phyloP scores from a whole-genome alignment of 2,329 filamentous ascomycete genomes.

The Aciculosporium take region DNA sequence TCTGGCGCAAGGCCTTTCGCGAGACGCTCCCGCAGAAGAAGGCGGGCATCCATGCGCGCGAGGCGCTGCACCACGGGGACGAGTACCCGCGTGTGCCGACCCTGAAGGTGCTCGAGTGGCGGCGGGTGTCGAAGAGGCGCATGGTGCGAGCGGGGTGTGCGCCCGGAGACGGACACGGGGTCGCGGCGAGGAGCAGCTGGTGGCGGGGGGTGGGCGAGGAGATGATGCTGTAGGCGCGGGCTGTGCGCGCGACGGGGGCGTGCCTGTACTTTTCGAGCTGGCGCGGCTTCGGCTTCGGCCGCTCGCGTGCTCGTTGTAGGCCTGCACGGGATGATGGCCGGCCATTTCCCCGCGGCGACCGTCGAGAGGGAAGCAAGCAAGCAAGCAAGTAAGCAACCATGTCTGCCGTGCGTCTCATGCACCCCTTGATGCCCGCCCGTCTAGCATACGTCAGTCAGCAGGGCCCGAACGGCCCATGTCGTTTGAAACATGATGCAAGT shows the following conservation, averaged over 20 bases:
- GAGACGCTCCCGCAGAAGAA: constrained; percentile 15
- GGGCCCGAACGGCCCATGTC: too few species aligned
- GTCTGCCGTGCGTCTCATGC: too few species aligned
- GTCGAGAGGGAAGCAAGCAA: too few species aligned
- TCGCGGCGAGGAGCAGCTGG: constrained; percentile 12
- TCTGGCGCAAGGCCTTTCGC: constrained; percentile 11
- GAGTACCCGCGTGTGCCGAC: constrained; percentile 12
- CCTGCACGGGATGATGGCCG: too few species aligned
- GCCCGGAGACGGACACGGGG: constrained; percentile 9
- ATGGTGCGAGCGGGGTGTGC: constrained; percentile 8
- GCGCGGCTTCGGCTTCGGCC: too few species aligned
- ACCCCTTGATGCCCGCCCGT: too few species aligned
- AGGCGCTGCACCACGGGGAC: constrained; percentile 9
- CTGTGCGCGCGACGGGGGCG: neutral
- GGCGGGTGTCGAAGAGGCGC: constrained; percentile 12
- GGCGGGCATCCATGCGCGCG: constrained; percentile 7
- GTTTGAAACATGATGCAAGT: too few species aligned
- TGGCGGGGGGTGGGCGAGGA: constrained; percentile 18
- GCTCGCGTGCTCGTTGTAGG: too few species aligned
- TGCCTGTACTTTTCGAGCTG: neutral
- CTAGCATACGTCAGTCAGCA: too few species aligned
- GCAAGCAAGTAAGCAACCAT: too few species aligned
- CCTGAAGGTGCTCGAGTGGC: constrained; percentile 14
- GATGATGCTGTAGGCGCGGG: constrained; percentile 14
- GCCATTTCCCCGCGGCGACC: too few species aligned